A percentile compares a stretch with the other conserved stretches of the same genome.
Conservation (phyloP, 257 asterid genomes). For the Solanum paucissectum region DNA sequence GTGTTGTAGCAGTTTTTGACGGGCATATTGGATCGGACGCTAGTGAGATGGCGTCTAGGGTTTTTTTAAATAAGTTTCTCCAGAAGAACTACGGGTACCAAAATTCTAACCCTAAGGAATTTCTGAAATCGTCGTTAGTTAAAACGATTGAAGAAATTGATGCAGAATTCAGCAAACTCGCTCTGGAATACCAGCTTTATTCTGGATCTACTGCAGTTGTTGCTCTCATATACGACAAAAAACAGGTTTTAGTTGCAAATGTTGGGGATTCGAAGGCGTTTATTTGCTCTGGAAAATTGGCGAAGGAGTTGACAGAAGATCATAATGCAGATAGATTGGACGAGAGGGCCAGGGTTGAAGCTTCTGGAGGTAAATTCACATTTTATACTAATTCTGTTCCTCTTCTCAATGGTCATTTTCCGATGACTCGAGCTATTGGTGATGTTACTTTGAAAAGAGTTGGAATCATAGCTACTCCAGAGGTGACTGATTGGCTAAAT, state of each 20-base stretch:
- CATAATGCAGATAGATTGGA: not conserved
- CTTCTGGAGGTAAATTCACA: not conserved
- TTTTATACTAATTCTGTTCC: not conserved
- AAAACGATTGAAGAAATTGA: not conserved
- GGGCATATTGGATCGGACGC: not conserved
- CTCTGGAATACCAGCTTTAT: not conserved
- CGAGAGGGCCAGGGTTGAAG: not conserved
- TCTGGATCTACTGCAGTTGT: not conserved
- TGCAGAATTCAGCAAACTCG: not conserved
- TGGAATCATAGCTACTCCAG: not conserved
- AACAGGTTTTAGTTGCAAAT: not conserved
- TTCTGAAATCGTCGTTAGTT: not conserved
- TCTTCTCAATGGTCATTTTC: not conserved
- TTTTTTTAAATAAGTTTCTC: not conserved
- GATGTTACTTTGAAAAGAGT: not conserved
- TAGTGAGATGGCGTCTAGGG: not conserved
- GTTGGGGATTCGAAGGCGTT: not conserved
- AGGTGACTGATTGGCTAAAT: not conserved
- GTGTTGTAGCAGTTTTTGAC: not conserved
- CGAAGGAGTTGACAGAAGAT: not conserved
- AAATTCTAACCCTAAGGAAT: not conserved
- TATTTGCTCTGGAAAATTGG: not conserved
- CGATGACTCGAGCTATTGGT: not conserved
- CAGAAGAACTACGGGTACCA: not conserved
- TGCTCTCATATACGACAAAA: not conserved